A percentile compares a stretch with the other conserved stretches of the same genome.
Evolutionary conservation across 73 alveolate species (phyloP).

Genomic region (Paramecium primaurelia): DNA sequence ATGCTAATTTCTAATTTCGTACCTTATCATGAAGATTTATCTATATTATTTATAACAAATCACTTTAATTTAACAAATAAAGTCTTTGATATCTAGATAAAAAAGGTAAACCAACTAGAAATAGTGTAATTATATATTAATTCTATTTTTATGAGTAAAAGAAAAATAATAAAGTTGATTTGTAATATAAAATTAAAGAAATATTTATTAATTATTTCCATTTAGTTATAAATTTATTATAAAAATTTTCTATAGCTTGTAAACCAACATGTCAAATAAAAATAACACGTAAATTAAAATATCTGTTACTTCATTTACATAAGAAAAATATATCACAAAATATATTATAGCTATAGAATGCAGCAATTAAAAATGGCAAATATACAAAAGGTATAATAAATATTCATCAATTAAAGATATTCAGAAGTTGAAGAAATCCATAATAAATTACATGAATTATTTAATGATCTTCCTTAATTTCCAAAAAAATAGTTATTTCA

Average conservation of each 20-base stretch:
- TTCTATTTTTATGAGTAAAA: too few species aligned
- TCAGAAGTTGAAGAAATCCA: constrained; percentile 44
- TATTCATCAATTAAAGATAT: constrained; percentile 13
- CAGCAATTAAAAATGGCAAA: not conserved
- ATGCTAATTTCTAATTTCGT: too few species aligned
- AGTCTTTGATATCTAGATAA: too few species aligned
- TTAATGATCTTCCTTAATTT: constrained; percentile 37
- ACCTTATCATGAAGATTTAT: too few species aligned
- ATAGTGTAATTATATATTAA: too few species aligned
- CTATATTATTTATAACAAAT: too few species aligned
- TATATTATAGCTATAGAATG: not conserved
- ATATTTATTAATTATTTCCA: too few species aligned
- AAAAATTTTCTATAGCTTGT: not conserved
- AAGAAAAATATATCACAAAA: not conserved
- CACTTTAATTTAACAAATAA: too few species aligned
- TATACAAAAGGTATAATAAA: not conserved
- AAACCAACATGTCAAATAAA: not conserved
- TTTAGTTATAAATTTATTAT: too few species aligned
- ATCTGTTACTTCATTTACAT: not conserved
- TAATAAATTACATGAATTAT: constrained; percentile 24
- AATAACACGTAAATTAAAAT: not conserved
- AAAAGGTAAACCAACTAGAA: too few species aligned
- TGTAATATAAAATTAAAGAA: too few species aligned
- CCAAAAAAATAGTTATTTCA: constrained; percentile 41
- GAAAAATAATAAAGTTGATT: too few species aligned